Conservation (phyloP, 2,329 filamentous ascomycete genomes). For the Celoporthe dispersa region DNA sequence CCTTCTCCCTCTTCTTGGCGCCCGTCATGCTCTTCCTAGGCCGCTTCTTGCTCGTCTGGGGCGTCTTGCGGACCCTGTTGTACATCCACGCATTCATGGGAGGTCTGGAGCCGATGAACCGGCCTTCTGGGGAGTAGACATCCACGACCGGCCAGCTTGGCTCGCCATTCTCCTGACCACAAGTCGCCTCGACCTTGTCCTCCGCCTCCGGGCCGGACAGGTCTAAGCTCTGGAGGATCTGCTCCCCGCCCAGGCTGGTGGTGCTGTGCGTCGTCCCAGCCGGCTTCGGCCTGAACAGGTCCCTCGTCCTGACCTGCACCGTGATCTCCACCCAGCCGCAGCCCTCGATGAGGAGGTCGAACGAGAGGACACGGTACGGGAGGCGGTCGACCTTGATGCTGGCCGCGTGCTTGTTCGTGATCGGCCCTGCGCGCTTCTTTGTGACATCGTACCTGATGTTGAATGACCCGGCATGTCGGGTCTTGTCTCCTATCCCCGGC, state of each 20-base stretch:
- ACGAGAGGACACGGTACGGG: slow-evolving; percentile 78
- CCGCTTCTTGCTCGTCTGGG: slow-evolving; percentile 51
- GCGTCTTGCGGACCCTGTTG: slow-evolving; percentile 58
- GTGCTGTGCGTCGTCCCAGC: slow-evolving; percentile 14
- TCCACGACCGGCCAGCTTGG: slow-evolving; percentile 73
- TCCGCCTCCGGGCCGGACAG: slow-evolving; percentile 33
- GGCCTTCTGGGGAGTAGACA: slow-evolving; percentile 84
- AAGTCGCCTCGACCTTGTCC: slow-evolving; percentile 17
- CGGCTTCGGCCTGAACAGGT: slow-evolving; percentile 40
- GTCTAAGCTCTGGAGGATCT: slow-evolving; percentile 37
- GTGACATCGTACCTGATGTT: slow-evolving; percentile 83
- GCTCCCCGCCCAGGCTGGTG: slow-evolving; percentile 26
- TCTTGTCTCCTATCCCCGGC: slow-evolving; percentile 60
- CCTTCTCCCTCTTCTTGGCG: slow-evolving; percentile 33
- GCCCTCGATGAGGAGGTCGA: slow-evolving; percentile 88
- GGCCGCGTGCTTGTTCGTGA: slow-evolving; percentile 66
- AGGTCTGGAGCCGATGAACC: slow-evolving; percentile 68
- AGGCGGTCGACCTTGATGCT: slow-evolving; percentile 69
- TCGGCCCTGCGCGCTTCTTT: slow-evolving; percentile 72
- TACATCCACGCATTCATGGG: slow-evolving; percentile 76
- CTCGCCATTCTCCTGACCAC: slow-evolving; percentile 35
- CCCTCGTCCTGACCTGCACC: slow-evolving; percentile 73
- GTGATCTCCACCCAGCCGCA: slow-evolving; percentile 92
- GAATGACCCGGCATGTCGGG: slow-evolving; percentile 75
- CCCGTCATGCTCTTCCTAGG: slow-evolving; percentile 71